Evolutionary conservation across 306 rosid species (phyloP).

Genomic region (Rosa chinensis): DNA sequence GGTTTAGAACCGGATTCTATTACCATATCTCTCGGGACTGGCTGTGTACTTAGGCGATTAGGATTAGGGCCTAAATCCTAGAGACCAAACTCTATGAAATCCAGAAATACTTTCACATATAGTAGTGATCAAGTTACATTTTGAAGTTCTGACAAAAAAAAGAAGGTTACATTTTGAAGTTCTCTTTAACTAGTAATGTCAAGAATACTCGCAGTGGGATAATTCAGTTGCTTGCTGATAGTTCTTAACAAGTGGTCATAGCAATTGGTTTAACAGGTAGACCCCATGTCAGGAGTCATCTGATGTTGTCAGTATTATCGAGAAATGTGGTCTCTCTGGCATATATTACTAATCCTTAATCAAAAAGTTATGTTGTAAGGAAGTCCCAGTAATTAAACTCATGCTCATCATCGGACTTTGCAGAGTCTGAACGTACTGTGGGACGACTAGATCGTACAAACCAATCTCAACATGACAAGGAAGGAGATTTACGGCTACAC

Average conservation of each 20-base stretch:
- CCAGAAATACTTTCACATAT: neutral
- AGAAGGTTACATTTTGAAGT: neutral
- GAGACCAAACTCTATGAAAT: no score
- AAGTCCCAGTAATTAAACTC: slow-evolving; percentile 20
- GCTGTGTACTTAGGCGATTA: no score
- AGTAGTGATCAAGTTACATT: neutral
- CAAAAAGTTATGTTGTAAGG: slow-evolving; percentile 11
- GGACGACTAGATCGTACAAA: slow-evolving; percentile 46
- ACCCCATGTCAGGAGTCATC: neutral
- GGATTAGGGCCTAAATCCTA: no score
- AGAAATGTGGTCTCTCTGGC: neutral
- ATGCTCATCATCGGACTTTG: slow-evolving; percentile 21
- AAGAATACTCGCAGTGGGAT: neutral
- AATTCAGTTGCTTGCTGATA: neutral
- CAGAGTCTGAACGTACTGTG: slow-evolving; percentile 78
- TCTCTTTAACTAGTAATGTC: neutral
- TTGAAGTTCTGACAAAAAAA: no score
- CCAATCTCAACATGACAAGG: neutral
- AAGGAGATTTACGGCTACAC: slow-evolving; percentile 45
- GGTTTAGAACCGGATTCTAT: no score
- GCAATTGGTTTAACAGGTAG: neutral
- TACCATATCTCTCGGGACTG: no score
- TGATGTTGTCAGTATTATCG: neutral
- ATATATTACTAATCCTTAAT: neutral
- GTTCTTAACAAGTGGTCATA: neutral